Percentiles rank a stretch among this genome's conserved stretches.
These are phyloP conservation scores for Kwoniella botswanensis DNA, from an alignment of 768 basidiomycete species.

Conservation along the genomic window DNA sequence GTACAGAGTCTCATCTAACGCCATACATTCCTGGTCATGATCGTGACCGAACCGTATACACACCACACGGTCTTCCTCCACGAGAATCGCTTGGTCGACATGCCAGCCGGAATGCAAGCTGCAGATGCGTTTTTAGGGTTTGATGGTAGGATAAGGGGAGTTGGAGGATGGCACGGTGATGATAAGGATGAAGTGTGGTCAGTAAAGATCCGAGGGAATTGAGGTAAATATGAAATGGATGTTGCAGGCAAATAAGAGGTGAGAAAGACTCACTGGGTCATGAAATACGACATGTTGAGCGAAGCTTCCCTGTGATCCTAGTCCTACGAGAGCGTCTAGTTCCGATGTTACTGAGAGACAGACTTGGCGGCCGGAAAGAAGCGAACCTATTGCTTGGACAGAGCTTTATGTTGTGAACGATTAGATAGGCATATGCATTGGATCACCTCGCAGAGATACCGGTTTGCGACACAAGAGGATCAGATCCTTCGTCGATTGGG, in stretches of 20 bases:
- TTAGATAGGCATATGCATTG: too few relatives aligned
- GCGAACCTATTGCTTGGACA: too few relatives aligned
- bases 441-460: too few relatives aligned
- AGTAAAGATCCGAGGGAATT: not conserved
- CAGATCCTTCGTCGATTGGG: not conserved
- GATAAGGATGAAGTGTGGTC: too few relatives aligned
- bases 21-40: conserved; percentile 94
- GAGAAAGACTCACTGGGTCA: conserved; percentile 54
- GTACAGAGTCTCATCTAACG: conserved; percentile 96
- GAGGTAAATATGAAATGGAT: not conserved
- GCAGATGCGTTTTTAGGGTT: not conserved
- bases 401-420: too few relatives aligned
- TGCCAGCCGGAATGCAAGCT: conserved; percentile 73
- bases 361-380: too few relatives aligned
- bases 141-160: conserved; percentile 1
- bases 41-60: conserved; percentile 94
- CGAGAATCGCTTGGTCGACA: conserved; percentile 95
- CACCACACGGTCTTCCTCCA: conserved; percentile 94
- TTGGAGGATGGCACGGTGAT: not conserved
- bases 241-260: not conserved
- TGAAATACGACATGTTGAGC: conserved; percentile 57
- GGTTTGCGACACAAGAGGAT: too few relatives aligned
- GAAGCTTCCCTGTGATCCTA: not conserved
- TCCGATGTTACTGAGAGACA: too few relatives aligned
- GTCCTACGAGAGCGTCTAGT: too few relatives aligned